phyloP scores from a whole-genome alignment of 345 rosid genomes.

The Salix purpurea region DNA sequence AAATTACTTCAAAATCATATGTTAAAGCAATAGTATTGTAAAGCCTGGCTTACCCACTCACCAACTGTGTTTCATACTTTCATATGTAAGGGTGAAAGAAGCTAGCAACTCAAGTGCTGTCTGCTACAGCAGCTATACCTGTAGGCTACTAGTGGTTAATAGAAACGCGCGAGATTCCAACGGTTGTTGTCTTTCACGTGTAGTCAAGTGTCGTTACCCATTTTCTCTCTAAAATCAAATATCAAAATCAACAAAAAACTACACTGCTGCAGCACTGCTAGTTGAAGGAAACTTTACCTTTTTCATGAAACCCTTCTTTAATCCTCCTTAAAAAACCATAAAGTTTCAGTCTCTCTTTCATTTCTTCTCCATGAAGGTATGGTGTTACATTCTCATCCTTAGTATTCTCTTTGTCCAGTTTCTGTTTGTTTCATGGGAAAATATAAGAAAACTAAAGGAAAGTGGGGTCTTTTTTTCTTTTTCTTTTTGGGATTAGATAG shows the following conservation, averaged over 20 bases:
- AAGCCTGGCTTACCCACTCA: too few species aligned
- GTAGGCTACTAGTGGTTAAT: not conserved
- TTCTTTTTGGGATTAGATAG: not conserved
- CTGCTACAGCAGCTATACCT: too few species aligned
- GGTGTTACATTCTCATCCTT: not conserved
- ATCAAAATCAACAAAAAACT: not conserved
- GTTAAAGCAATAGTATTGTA: too few species aligned
- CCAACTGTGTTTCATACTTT: too few species aligned
- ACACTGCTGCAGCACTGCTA: too few species aligned
- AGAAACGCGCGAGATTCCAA: conserved; percentile 5
- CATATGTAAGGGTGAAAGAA: too few species aligned
- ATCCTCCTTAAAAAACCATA: not conserved
- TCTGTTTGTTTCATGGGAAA: conserved; percentile 8
- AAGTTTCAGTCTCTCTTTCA: not conserved
- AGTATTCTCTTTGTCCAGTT: not conserved
- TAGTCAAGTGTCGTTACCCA: not conserved
- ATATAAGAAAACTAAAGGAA: not conserved
- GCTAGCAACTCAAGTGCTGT: too few species aligned
- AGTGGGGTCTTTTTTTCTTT: not conserved
- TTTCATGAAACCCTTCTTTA: conserved; percentile 1
- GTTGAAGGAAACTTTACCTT: not conserved
- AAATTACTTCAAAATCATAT: too few species aligned
- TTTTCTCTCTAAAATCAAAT: not conserved
- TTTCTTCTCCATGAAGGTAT: conserved; percentile 11
- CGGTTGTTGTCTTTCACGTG: conserved; percentile 9